Evolutionary conservation across 192 early-diverging fungal species (phyloP).

Genomic region (Thoreauomyces humboldtii): DNA sequence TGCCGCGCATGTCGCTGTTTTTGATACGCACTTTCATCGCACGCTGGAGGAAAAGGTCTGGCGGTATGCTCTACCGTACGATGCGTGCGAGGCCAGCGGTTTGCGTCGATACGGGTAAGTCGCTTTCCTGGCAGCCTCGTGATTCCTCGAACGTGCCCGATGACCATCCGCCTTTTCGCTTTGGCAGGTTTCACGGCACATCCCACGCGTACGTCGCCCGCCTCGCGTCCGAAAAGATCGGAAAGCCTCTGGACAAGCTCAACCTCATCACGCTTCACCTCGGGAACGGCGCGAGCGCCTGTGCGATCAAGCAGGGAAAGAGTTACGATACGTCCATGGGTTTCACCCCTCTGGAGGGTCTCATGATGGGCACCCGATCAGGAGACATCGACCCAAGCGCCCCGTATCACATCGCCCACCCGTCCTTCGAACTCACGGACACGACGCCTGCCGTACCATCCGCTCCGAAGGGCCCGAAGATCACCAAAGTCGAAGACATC

Average conservation of each 20-base stretch:
- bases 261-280: conserved; percentile 32
- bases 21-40: conserved; percentile 25
- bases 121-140: too few relatives aligned
- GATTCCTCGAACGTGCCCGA: too few relatives aligned
- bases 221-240: not conserved
- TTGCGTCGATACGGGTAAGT: conserved; percentile 20
- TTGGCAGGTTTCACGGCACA: conserved; percentile 18
- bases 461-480: conserved; percentile 24
- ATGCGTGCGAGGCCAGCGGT: conserved; percentile 11
- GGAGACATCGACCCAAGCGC: conserved; percentile 42
- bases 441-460: conserved; percentile 15
- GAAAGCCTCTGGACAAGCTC: not conserved
- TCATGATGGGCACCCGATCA: conserved; percentile 37
- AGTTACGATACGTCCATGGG: conserved; percentile 30
- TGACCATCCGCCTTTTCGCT: not conserved
- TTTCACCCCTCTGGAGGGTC: conserved; percentile 26
- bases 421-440: conserved; percentile 9
- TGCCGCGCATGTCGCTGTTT: conserved; percentile 20
- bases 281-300: conserved; percentile 25
- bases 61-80: conserved; percentile 27
- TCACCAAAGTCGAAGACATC: conserved; percentile 38
- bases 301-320: conserved; percentile 21
- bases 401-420: conserved; percentile 34
- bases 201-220: conserved; percentile 13
- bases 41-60: conserved; percentile 22